Conservation (phyloP, 129 eudicot genomes). For the Logfia minima region DNA sequence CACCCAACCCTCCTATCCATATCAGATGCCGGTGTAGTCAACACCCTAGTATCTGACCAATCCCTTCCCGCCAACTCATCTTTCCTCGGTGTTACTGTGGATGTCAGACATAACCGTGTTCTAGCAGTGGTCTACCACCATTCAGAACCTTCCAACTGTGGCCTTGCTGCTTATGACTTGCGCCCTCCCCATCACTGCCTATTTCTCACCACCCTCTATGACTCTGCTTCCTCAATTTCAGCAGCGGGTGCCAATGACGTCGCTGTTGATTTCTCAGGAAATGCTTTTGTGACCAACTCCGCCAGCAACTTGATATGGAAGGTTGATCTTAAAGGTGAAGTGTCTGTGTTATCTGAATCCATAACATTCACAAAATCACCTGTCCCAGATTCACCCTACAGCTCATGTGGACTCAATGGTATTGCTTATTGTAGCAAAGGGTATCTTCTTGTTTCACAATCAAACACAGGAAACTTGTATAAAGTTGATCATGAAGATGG, state of each 20-base stretch:
- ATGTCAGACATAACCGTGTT: conserved; percentile 46
- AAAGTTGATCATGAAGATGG: conserved; percentile 67
- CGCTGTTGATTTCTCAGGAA: conserved; percentile 64
- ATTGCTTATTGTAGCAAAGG: conserved; percentile 53
- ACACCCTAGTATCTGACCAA: conserved; percentile 49
- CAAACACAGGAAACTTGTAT: conserved; percentile 72
- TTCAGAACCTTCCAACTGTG: conserved; percentile 45
- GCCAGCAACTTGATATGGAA: conserved; percentile 62
- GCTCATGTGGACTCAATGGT: conserved; percentile 66
- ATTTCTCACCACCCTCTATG: conserved; percentile 58
- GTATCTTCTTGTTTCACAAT: conserved; percentile 62
- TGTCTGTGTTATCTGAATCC: conserved; percentile 53
- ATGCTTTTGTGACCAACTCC: conserved; percentile 78
- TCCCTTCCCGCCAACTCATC: conserved; percentile 58
- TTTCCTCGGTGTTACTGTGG: conserved; percentile 71
- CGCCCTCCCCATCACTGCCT: conserved; percentile 50
- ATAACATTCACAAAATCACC: conserved; percentile 38
- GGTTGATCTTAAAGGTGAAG: conserved; percentile 52
- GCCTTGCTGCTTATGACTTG: conserved; percentile 68
- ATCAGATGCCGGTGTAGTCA: conserved; percentile 81
- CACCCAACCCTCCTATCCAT: conserved; percentile 51
- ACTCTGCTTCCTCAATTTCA: conserved; percentile 35
- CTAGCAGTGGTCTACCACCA: conserved; percentile 53
- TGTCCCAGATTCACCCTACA: conserved; percentile 29
- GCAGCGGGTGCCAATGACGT: conserved; percentile 58